phyloP scores from a whole-genome alignment of 1,284 basidiomycete species.

The Ustilago tritici region DNA sequence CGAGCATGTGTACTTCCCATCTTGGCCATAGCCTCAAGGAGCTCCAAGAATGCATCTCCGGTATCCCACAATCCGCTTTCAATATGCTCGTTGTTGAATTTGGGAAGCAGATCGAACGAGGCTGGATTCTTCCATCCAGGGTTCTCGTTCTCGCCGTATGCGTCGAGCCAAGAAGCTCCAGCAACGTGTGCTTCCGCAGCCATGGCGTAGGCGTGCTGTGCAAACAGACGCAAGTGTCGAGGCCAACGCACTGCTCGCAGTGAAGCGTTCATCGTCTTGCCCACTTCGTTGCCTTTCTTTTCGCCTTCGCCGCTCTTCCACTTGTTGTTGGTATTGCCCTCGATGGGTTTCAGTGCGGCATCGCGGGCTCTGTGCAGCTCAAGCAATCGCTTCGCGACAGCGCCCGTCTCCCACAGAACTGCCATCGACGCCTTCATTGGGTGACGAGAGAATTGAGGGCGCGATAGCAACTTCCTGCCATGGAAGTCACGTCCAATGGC shows the following conservation, averaged over 20 bases:
- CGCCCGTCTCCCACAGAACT: conserved; percentile 47
- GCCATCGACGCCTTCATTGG: conserved; percentile 55
- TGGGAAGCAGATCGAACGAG: conserved; percentile 39
- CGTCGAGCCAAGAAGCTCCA: conserved; percentile 38
- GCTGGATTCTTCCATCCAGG: conserved; percentile 47
- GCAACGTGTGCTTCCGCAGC: conserved; percentile 53
- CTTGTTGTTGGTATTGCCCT: conserved; percentile 14
- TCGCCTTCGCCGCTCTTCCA: conserved; percentile 33
- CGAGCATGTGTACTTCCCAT: conserved; percentile 54
- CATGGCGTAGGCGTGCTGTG: conserved; percentile 59
- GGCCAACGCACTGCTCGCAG: conserved; percentile 59
- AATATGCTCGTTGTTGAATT: conserved; percentile 38
- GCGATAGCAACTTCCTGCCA: conserved; percentile 35
- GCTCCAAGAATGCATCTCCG: conserved; percentile 47
- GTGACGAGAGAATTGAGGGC: conserved; percentile 48
- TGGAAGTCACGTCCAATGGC: conserved; percentile 42
- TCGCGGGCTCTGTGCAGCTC: conserved; percentile 42
- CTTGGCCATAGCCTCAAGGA: conserved; percentile 54
- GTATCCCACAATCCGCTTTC: conserved; percentile 52
- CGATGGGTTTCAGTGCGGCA: conserved; percentile 42
- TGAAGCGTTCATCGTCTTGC: conserved; percentile 47
- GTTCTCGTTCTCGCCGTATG: conserved; percentile 31
- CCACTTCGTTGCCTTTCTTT: conserved; percentile 56
- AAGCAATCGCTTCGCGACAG: conserved; percentile 33
- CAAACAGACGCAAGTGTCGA: conserved; percentile 51